A percentile compares a stretch with the other conserved stretches of the same genome.
phyloP scores from a whole-genome alignment of 371 early-diverging fungal genomes.

The Mortierella polycephala region DNA sequence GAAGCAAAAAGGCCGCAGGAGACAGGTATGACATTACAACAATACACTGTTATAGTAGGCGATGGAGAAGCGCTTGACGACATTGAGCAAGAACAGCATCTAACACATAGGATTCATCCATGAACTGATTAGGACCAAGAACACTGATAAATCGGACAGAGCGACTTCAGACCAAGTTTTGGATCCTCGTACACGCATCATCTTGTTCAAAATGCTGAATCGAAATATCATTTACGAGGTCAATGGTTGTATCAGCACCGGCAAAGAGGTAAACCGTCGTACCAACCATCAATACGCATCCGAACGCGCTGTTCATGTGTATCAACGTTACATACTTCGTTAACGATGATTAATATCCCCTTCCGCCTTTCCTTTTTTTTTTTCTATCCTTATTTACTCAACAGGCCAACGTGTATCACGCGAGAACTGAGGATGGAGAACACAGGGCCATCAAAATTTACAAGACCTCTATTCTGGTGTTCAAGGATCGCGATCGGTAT shows the following conservation, averaged over 20 bases:
- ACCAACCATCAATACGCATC: no score
- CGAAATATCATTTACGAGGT: conserved; percentile 91
- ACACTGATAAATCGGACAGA: conserved; percentile 93
- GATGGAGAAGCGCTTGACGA: no score
- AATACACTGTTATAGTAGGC: no score
- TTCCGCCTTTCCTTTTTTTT: not conserved
- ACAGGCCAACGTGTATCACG: conserved; percentile 97
- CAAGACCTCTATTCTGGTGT: conserved; percentile 98
- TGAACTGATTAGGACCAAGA: conserved; percentile 30
- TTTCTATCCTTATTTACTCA: no score
- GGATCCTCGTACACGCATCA: conserved; percentile 97
- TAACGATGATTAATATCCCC: not conserved
- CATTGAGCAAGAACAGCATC: no score
- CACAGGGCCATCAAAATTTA: conserved; percentile 98
- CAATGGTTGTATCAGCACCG: conserved; percentile 98
- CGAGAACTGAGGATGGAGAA: conserved; percentile 83
- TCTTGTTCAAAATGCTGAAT: conserved; percentile 96
- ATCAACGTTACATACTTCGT: conserved; percentile 5
- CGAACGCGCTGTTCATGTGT: no score
- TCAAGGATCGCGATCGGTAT: conserved; percentile 99
- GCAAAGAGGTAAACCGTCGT: conserved; percentile 86
- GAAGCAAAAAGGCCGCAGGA: conserved; percentile 86
- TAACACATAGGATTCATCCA: no score
- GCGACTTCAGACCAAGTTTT: conserved; percentile 98
- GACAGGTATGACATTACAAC: conserved; percentile 60